Evolutionary conservation across 768 basidiomycete genomes (phyloP).

Genomic region (Lentinus brumalis): DNA sequence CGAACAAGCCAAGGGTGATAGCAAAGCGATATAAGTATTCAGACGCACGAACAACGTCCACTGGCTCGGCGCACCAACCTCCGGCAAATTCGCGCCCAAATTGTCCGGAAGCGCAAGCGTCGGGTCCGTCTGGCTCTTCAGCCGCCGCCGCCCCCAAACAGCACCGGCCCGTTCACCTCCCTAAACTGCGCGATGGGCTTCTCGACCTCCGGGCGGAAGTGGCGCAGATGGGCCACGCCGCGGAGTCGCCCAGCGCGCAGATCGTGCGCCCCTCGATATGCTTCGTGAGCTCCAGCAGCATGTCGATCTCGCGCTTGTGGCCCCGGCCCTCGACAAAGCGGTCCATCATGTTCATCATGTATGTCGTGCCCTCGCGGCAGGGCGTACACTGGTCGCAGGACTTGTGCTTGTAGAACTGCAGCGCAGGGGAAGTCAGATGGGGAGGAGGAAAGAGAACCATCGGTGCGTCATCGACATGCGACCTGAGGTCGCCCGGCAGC

Average conservation of each 20-base stretch:
- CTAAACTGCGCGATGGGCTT: slow-evolving; percentile 80
- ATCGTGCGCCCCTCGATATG: slow-evolving; percentile 97
- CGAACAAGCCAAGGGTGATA: no score
- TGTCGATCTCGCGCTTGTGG: slow-evolving; percentile 93
- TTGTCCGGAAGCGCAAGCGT: slow-evolving; percentile 74
- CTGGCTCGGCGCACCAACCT: slow-evolving; percentile 29
- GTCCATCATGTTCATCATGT: slow-evolving; percentile 99
- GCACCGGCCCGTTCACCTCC: slow-evolving; percentile 73
- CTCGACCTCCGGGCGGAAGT: slow-evolving; percentile 97
- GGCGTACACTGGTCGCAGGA: slow-evolving; percentile 98
- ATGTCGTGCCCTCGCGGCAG: slow-evolving; percentile 92
- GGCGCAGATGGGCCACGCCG: slow-evolving; percentile 98
- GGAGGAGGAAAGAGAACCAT: no score
- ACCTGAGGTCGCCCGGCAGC: no score
- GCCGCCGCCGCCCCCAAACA: slow-evolving; percentile 86
- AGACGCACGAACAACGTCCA: no score
- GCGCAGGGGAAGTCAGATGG: neutral
- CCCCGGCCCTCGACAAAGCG: slow-evolving; percentile 91
- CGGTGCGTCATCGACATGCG: no score
- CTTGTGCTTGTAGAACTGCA: slow-evolving; percentile 95
- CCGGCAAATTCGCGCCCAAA: slow-evolving; percentile 54
- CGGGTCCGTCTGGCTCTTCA: slow-evolving; percentile 70
- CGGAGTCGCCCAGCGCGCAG: slow-evolving; percentile 95
- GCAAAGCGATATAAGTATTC: no score
- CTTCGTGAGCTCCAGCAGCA: slow-evolving; percentile 97